These are phyloP conservation scores for Sinapis alba DNA, from an alignment of 441 rosid genomes.

Conservation along the genomic window DNA sequence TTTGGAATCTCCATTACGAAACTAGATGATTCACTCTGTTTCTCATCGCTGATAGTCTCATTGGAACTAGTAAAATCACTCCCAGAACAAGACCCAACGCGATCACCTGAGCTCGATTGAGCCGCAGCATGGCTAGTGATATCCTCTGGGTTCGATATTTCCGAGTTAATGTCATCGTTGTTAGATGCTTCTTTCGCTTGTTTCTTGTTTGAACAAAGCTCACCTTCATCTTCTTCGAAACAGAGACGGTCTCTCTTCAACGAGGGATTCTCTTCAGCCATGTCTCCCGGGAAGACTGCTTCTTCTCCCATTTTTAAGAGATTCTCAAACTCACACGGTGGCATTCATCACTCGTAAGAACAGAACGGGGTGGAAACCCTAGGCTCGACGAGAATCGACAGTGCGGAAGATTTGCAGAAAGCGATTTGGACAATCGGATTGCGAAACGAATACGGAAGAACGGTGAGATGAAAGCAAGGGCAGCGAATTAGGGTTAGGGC, in stretches of 20 bases:
- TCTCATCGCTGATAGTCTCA: too few relatives aligned
- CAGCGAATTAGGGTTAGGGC: conserved; percentile 49
- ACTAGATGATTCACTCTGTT: too few relatives aligned
- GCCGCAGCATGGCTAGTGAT: conserved; percentile 51
- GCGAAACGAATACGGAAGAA: background rate
- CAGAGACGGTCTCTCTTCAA: conserved; percentile 50
- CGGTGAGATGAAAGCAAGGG: too few relatives aligned
- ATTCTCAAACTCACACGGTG: conserved; percentile 6
- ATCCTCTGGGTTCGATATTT: conserved; percentile 70
- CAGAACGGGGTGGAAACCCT: conserved; percentile 8
- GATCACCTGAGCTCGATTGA: conserved; percentile 24
- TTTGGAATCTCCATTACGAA: conserved; percentile 84
- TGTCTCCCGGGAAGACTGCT: conserved; percentile 42
- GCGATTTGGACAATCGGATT: background rate
- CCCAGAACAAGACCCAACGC: conserved; percentile 39
- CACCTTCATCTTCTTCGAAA: conserved; percentile 38
- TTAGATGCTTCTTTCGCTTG: conserved; percentile 59
- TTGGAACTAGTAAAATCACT: conserved; percentile 50
- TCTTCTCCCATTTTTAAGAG: conserved; percentile 56
- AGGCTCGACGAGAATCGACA: conserved; percentile 10
- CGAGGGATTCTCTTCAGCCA: conserved; percentile 37
- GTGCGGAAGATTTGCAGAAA: conserved; percentile 8
- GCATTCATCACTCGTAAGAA: conserved; percentile 40
- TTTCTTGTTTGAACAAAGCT: conserved; percentile 45
- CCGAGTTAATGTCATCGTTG: conserved; percentile 67